A percentile compares a stretch with the other conserved stretches of the same genome.
Evolutionary conservation across 2,329 filamentous ascomycete species (phyloP).

Genomic region (Fusarium sp.): DNA sequence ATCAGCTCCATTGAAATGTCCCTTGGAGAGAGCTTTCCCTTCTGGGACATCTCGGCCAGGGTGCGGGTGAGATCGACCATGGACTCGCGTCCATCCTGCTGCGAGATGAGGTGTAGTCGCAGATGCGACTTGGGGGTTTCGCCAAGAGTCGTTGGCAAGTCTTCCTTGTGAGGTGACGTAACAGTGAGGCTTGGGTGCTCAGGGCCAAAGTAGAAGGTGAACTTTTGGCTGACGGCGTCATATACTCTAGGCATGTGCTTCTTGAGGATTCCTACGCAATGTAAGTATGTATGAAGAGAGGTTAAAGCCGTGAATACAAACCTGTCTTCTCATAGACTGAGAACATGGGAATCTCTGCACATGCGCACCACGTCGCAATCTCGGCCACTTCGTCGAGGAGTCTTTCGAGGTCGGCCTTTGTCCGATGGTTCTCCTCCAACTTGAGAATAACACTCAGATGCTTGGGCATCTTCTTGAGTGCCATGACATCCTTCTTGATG

Average conservation of each 20-base stretch:
- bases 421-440: slow-evolving; percentile 75
- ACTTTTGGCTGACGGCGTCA: slow-evolving; percentile 80
- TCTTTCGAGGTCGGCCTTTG: slow-evolving; percentile 81
- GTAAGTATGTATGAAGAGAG: slow-evolving; percentile 16
- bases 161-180: slow-evolving; percentile 58
- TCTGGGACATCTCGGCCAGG: slow-evolving; percentile 93
- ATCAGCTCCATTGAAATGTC: slow-evolving; percentile 90
- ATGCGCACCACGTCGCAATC: slow-evolving; percentile 91
- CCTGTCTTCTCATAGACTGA: slow-evolving; percentile 94
- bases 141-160: slow-evolving; percentile 46
- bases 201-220: slow-evolving; percentile 88
- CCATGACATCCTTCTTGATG: slow-evolving; percentile 87
- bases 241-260: slow-evolving; percentile 89
- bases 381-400: slow-evolving; percentile 93
- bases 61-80: slow-evolving; percentile 96
- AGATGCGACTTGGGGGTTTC: slow-evolving; percentile 56
- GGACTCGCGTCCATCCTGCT: slow-evolving; percentile 90
- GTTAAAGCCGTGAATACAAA: slow-evolving; percentile 51
- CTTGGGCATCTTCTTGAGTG: slow-evolving; percentile 78
- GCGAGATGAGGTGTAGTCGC: slow-evolving; percentile 82
- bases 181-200: slow-evolving; percentile 77
- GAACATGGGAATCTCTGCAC: slow-evolving; percentile 86
- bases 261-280: slow-evolving; percentile 80
- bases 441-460: slow-evolving; percentile 90
- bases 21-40: slow-evolving; percentile 80